Evolutionary conservation across 805 yeast species (phyloP), one percentile per base, ranked within the genome.

Genomic region (Starmerella cellae): DNA sequence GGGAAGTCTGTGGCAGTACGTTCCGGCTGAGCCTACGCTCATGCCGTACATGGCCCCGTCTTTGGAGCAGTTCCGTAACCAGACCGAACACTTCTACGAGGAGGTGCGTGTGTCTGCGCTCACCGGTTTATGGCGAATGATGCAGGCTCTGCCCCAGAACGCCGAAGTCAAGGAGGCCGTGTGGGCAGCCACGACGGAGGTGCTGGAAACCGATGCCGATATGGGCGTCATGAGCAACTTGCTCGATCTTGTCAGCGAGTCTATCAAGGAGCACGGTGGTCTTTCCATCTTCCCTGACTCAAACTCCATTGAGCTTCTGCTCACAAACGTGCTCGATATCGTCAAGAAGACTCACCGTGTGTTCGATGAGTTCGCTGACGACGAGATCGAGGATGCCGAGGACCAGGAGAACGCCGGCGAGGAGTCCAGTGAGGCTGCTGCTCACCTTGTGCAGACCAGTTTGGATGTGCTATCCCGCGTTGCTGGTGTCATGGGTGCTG

Each of bases 31-130:
- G 21, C 45, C 50, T 14, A 20, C 37, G 35, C 37, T 49, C 35
- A 35, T 38, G 30, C 49, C 48, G n/a, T 53, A 37, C 42, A 26
- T 52, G 17, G 45, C 34, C 21, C 40, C 40, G 17, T 39, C 50
- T 6, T 43, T 54, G 14, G 64, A 81, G 53, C 69, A 70, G 49
- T 70, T 75, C 18, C 68, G 83, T 51, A 81, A 77, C 43, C 88
- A 82, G 63, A 73, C 78, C 47, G 84, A 77, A 46, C 87, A 80
- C 59, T 84, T 94, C 39, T 85, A 83, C 58, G 69, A 62, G 47
- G 95, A 94, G 57, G 75, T 87, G 68, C 76, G 95, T 60, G 91
- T 82, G 64, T 77, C 91, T 45, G 87, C 95, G 38, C 65, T 88
- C 59, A 66, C 71, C 38, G 73, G 88, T 34, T 66, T 88, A 58